Percentiles rank a stretch among this genome's conserved stretches.
Conservation (phyloP, 305 asterid species). For the Fraxinus sp. region DNA sequence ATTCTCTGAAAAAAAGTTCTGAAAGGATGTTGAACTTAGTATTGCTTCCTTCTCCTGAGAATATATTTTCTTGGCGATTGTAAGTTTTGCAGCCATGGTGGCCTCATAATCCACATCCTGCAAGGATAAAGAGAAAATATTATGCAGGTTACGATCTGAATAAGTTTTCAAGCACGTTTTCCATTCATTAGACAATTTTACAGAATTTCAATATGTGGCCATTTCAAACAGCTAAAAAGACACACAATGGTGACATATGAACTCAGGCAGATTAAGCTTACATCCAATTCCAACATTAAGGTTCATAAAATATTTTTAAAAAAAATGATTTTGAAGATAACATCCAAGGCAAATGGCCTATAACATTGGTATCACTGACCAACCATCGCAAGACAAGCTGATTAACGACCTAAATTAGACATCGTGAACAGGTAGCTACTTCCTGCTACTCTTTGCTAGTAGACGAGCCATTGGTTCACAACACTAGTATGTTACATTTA, state of each 20-base stretch:
- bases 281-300: neutral
- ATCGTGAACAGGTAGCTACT: neutral
- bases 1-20: slow-evolving; percentile 75
- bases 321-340: neutral
- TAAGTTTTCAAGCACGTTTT: neutral
- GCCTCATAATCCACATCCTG: slow-evolving; percentile 94
- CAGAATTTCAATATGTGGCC: neutral
- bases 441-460: neutral
- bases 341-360: neutral
- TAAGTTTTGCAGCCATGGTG: slow-evolving; percentile 76
- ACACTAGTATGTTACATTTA: neutral
- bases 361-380: neutral
- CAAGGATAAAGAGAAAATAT: slow-evolving; percentile 19
- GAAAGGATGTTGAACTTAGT: slow-evolving; percentile 62
- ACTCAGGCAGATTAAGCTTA: neutral
- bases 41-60: slow-evolving; percentile 65
- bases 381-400: neutral
- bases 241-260: neutral
- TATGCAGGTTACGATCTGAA: neutral
- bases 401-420: neutral
- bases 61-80: slow-evolving; percentile 80
- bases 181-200: neutral
- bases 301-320: neutral
- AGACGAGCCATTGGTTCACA: neutral
- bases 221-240: neutral